Conservation (phyloP, 2,329 filamentous ascomycete genomes). For the Stromatinia cepivora region DNA sequence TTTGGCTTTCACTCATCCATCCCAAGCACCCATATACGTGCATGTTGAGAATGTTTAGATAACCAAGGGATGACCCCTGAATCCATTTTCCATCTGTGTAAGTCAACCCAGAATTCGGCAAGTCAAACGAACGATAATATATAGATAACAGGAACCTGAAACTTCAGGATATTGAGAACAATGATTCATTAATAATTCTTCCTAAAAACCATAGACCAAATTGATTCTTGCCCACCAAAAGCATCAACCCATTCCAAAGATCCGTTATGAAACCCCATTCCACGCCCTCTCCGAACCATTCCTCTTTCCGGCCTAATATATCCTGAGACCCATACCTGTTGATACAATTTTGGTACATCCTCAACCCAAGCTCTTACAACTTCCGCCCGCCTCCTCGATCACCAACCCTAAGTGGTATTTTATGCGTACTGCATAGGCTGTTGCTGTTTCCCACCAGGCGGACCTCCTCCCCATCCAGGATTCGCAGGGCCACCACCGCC, state of each 20-base stretch:
- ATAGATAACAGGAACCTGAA: constrained; percentile 4
- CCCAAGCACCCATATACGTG: not conserved
- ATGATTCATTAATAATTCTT: not conserved
- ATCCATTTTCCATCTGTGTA: not conserved
- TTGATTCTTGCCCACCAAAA: constrained; percentile 9
- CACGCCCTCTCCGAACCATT: not conserved
- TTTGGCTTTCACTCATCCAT: not conserved
- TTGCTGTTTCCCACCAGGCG: constrained; percentile 33
- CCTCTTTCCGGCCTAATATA: not conserved
- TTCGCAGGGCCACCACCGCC: constrained; percentile 23
- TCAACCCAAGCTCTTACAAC: not conserved
- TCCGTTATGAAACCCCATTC: constrained; percentile 2
- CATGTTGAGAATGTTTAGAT: not conserved
- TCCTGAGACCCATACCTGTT: not conserved
- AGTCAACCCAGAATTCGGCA: not conserved
- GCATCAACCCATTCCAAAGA: not conserved
- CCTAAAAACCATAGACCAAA: not conserved
- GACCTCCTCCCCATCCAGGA: constrained; percentile 36
- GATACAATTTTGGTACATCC: not conserved
- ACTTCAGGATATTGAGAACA: constrained; percentile 10
- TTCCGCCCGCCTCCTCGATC: no score
- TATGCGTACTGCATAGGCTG: constrained; percentile 40
- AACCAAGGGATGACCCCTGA: not conserved
- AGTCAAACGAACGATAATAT: not conserved
- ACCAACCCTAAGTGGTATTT: not conserved